A percentile compares a stretch with the other conserved stretches of the same genome.
Evolutionary conservation across 345 rosid species (phyloP).

Genomic region (Populus pruinosa): DNA sequence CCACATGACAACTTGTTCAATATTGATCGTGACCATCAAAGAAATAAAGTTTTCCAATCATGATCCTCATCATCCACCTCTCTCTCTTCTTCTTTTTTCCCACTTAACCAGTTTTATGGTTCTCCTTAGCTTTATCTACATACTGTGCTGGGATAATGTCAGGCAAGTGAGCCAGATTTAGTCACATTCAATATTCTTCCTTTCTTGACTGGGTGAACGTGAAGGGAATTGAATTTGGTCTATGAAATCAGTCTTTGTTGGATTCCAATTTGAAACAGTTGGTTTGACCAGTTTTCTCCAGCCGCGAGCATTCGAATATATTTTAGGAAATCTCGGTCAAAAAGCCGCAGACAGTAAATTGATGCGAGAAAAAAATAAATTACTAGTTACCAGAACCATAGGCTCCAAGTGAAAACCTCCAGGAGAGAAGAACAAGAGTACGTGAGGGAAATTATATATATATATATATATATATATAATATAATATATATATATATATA

Average conservation of each 20-base stretch:
- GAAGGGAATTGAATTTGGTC: neutral
- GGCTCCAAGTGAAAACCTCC: neutral
- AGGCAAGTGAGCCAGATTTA: neutral
- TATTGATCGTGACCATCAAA: constrained; percentile 17
- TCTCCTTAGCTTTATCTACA: neutral
- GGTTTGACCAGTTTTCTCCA: constrained; percentile 8
- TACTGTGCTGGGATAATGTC: neutral
- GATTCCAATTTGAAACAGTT: neutral
- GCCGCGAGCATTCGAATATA: neutral
- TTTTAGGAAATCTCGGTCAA: neutral
- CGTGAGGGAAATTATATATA: too few species aligned
- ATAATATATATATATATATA: too few species aligned
- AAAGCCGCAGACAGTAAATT: neutral
- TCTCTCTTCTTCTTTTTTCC: neutral
- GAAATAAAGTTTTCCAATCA: constrained; percentile 20
- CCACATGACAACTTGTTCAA: constrained; percentile 30
- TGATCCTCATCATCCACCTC: constrained; percentile 22
- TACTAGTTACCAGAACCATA: neutral
- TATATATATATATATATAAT: too few species aligned
- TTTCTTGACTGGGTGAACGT: neutral
- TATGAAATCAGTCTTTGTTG: neutral
- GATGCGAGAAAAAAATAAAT: neutral
- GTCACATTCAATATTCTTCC: neutral
- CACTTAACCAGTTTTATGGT: neutral
- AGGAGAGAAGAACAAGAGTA: neutral